Conservation (phyloP, 306 rosid genomes). For the Sphenostylis stenocarpa region DNA sequence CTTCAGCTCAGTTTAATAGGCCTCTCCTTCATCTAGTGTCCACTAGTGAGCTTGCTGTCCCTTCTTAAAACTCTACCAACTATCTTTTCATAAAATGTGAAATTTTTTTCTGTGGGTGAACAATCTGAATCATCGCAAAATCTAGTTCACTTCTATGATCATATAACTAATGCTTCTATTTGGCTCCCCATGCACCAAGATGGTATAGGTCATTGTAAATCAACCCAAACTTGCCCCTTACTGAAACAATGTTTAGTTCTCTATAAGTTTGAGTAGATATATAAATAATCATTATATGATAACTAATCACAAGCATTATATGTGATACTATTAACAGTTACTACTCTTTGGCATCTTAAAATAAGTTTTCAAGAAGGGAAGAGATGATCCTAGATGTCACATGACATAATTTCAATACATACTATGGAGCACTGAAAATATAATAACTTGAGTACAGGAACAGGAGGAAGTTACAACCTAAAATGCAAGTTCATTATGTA, state of each 20-base stretch:
- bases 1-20: slow-evolving; percentile 31
- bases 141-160: neutral
- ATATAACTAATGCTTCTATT: neutral
- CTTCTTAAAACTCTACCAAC: neutral
- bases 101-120: neutral
- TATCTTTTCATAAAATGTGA: neutral
- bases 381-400: neutral
- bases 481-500: too few species aligned
- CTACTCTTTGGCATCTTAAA: neutral
- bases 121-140: neutral
- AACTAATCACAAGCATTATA: neutral
- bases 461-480: too few species aligned
- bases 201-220: too few species aligned
- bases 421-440: neutral
- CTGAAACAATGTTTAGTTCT: neutral
- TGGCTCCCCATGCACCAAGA: neutral
- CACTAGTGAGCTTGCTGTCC: slow-evolving; percentile 16
- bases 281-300: neutral
- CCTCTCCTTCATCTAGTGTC: slow-evolving; percentile 34
- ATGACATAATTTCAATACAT: neutral
- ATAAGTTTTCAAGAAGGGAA: neutral
- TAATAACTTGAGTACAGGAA: too few species aligned
- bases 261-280: neutral
- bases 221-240: neutral
- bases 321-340: neutral